Conservation (phyloP, 2,329 filamentous ascomycete species). For the Cryphonectria naterciae region DNA sequence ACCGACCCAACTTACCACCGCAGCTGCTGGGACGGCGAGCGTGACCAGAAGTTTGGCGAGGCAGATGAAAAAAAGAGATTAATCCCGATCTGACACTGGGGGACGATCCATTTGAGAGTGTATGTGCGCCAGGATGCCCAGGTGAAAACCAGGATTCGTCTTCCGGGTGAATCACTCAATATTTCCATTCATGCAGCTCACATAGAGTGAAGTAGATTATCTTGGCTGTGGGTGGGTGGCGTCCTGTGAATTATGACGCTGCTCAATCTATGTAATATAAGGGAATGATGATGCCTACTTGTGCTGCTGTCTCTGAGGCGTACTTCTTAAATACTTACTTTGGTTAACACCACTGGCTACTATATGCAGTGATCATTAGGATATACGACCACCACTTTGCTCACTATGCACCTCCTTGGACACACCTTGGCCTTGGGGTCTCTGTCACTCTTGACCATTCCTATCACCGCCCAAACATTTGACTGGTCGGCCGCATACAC, state of each 20-base stretch:
- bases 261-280: background rate
- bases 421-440: slow-evolving; percentile 10
- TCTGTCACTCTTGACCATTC: slow-evolving; percentile 54
- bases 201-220: background rate
- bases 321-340: background rate
- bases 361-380: background rate
- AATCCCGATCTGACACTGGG: background rate
- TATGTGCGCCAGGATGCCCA: background rate
- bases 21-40: background rate
- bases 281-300: background rate
- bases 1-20: slow-evolving; percentile 8
- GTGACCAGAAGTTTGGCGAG: slow-evolving; percentile 2
- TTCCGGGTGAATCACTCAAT: background rate
- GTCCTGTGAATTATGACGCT: background rate
- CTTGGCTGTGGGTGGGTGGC: background rate
- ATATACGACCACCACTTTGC: background rate
- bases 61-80: background rate
- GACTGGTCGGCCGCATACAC: slow-evolving; percentile 71
- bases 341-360: background rate
- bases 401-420: background rate
- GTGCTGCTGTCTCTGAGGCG: background rate
- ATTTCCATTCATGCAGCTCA: background rate
- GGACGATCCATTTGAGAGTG: background rate
- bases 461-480: slow-evolving; percentile 46
- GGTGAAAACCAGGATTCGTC: background rate